Percentiles rank a stretch among this genome's conserved stretches.
Evolutionary conservation across 257 asterid species (phyloP).

Genomic region (Nicotiana benthamiana): DNA sequence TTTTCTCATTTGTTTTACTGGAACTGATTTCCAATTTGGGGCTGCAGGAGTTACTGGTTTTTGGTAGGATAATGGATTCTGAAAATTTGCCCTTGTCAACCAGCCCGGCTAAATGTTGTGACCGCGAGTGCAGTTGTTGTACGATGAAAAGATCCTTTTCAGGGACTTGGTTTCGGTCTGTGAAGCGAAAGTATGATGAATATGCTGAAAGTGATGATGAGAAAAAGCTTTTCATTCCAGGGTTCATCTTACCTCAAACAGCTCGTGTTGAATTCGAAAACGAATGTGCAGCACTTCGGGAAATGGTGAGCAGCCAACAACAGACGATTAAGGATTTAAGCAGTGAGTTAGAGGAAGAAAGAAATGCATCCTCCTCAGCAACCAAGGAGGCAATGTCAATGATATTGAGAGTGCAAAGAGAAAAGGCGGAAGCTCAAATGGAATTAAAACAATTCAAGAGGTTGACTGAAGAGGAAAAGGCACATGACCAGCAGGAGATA

Average conservation of each 20-base stretch:
- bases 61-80: slow-evolving; percentile 37
- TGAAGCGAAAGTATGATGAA: slow-evolving; percentile 60
- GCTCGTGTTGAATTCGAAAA: slow-evolving; percentile 81
- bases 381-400: slow-evolving; percentile 95
- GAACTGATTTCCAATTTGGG: too few relatives aligned
- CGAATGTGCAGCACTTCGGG: slow-evolving; percentile 74
- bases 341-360: slow-evolving; percentile 85
- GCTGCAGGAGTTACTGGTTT: too few relatives aligned
- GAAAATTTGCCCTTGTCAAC: slow-evolving; percentile 31
- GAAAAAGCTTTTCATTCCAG: slow-evolving; percentile 33
- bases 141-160: slow-evolving; percentile 42
- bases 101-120: slow-evolving; percentile 51
- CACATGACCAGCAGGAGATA: slow-evolving; percentile 80
- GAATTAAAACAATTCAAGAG: slow-evolving; percentile 86
- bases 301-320: slow-evolving; percentile 75
- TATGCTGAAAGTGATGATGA: slow-evolving; percentile 19
- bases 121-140: slow-evolving; percentile 70
- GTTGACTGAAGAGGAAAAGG: slow-evolving; percentile 80
- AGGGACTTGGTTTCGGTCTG: slow-evolving; percentile 54
- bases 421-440: slow-evolving; percentile 93
- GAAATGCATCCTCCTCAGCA: slow-evolving; percentile 89
- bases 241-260: slow-evolving; percentile 43
- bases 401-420: slow-evolving; percentile 93
- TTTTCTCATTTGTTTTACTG: too few relatives aligned
- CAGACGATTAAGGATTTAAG: slow-evolving; percentile 58